These are phyloP conservation scores for Pterocarpus santalinus DNA, from an alignment of 306 rosid species.

Conservation along the genomic window DNA sequence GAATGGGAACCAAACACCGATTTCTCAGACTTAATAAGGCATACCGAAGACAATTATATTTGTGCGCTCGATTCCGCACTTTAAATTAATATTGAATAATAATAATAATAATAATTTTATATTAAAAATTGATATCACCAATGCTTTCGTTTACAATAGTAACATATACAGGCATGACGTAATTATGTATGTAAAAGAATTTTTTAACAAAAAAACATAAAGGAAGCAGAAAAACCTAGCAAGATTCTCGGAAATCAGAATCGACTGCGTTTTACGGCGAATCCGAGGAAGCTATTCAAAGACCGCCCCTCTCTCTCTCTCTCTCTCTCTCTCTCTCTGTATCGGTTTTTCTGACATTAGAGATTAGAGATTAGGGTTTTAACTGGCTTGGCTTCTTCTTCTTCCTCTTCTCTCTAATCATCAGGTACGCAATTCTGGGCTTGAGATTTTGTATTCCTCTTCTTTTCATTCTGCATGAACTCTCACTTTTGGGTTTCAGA, in stretches of 20 bases:
- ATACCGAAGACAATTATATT: no score
- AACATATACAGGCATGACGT: no score
- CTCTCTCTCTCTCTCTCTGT: background rate
- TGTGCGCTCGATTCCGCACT: no score
- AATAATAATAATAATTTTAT: no score
- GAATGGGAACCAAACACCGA: no score
- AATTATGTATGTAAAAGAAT: no score
- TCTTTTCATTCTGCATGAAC: conserved; percentile 9
- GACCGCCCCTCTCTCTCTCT: background rate
- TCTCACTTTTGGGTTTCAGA: conserved; percentile 1
- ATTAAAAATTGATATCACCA: no score
- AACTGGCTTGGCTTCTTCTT: conserved; percentile 12
- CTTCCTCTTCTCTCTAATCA: background rate
- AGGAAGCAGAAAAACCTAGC: background rate
- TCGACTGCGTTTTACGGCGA: background rate
- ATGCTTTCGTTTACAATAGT: no score
- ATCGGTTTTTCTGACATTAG: background rate
- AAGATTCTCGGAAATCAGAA: background rate
- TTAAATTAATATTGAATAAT: no score
- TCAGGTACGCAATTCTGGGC: conserved; percentile 7
- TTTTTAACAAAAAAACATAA: no score
- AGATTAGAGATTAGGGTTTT: conserved; percentile 46
- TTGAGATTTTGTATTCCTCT: background rate
- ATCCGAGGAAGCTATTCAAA: background rate
- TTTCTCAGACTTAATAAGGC: no score